Evolutionary conservation across 1,284 basidiomycete species (phyloP), one percentile per base, ranked within the genome.

Genomic region (Cronartium ribicola): DNA sequence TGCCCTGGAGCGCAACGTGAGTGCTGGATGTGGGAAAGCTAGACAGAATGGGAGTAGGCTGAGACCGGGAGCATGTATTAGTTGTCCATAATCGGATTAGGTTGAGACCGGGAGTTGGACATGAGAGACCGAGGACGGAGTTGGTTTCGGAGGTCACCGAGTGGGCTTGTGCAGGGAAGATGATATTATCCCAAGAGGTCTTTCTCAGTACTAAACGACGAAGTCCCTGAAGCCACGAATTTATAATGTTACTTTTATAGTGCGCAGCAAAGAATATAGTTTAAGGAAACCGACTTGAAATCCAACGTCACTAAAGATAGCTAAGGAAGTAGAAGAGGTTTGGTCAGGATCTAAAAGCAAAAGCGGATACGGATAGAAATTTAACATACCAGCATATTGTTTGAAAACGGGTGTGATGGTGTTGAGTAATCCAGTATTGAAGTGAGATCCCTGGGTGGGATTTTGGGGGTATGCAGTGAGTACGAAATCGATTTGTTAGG

Each of bases 271-370:
- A n/a, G n/a, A n/a, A n/a, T n/a, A n/a, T n/a, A n/a, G n/a, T n/a
- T n/a, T n/a, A n/a, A n/a, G n/a, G n/a, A n/a, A n/a, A n/a, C n/a
- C 48, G 11, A 74, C 71, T 39, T 74, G 71, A 59, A 74, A 67
- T 7, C 64, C 48, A 7, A 74, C 7, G 62, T 74, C 71, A 39
- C 71, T 65, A 22, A 74, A 46, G 20, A 74, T 66, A 7, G 64
- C 64, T n/a, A 41, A 66, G 17, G 13, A 20, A 55, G 3, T n/a
- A 55, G 8, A 55, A 20, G 14, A 17, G 48, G 20, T 4, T 51
- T 13, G 20, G 20, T 51, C 10, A 51, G 48, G 10, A 51, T 51
- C 5, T 3, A 3, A 3, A 5, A 17, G 14, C 48, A 51, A 5
- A 13, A 51, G 20, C 17, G 3, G 14, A 51, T 13, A 20, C 14